phyloP scores from a whole-genome alignment of 73 alveolate species.

The Paramecium pentaurelia region DNA sequence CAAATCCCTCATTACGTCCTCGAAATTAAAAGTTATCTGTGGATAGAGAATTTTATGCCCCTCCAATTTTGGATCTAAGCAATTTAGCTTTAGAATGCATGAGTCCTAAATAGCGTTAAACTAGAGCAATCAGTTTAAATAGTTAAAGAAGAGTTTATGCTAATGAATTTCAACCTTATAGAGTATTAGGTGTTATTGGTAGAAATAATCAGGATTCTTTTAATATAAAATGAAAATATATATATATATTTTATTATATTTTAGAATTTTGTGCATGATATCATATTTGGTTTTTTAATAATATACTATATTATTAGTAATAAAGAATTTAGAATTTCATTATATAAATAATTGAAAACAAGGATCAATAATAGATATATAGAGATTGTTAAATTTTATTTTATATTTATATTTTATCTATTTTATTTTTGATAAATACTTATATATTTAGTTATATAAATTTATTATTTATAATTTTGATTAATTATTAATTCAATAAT shows the following conservation, averaged over 20 bases:
- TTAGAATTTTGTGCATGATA: too few species aligned
- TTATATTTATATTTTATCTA: too few species aligned
- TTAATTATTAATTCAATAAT: not conserved
- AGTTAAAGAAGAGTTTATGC: not conserved
- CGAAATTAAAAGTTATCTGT: not conserved
- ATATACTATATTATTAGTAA: too few species aligned
- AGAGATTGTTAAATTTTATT: too few species aligned
- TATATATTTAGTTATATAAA: too few species aligned
- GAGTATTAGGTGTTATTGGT: not conserved
- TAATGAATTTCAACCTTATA: not conserved
- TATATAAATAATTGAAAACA: too few species aligned
- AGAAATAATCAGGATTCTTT: not conserved
- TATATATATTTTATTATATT: not conserved
- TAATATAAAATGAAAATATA: not conserved
- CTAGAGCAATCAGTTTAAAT: not conserved
- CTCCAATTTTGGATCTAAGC: not conserved
- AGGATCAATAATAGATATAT: too few species aligned
- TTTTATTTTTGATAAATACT: too few species aligned
- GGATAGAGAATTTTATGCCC: not conserved
- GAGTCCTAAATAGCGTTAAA: not conserved
- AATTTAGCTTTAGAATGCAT: not conserved
- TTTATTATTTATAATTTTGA: not conserved
- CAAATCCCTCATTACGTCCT: not conserved
- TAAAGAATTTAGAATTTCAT: too few species aligned
- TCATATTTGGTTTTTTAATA: too few species aligned